phyloP scores from a whole-genome alignment of 176 grass and related monocot species.

The Oryza glaberrima region DNA sequence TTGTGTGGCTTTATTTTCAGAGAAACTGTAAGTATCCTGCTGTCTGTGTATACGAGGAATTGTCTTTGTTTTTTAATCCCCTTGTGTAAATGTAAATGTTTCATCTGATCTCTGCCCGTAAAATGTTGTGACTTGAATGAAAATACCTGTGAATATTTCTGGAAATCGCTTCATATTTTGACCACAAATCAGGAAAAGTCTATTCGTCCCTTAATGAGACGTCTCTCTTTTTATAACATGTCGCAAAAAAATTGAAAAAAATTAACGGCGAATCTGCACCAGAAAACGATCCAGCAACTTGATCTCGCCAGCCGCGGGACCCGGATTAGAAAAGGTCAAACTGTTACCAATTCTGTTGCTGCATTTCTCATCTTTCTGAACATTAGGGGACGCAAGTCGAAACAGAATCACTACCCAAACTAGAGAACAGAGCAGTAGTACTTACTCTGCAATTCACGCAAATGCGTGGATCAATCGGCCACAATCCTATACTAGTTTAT shows the following conservation, averaged over 20 bases:
- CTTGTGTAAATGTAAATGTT: background rate
- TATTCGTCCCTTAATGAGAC: too few species aligned
- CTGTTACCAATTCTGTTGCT: background rate
- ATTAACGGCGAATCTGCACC: background rate
- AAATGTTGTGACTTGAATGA: background rate
- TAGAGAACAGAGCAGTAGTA: background rate
- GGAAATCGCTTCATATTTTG: background rate
- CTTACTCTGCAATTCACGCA: conserved; percentile 27
- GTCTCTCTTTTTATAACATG: too few species aligned
- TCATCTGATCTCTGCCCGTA: background rate
- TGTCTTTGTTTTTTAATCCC: background rate
- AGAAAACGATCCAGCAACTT: background rate
- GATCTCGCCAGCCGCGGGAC: background rate
- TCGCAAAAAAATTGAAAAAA: too few species aligned
- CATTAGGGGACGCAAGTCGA: background rate
- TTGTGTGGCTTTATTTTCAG: background rate
- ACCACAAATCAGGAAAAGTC: background rate
- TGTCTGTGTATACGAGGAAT: background rate
- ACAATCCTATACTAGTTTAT: too few species aligned
- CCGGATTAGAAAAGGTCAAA: background rate
- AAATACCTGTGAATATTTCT: background rate
- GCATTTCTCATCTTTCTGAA: background rate
- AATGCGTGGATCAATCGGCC: background rate
- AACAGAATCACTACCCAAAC: background rate
- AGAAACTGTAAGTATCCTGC: conserved; percentile 23